Percentiles rank a stretch among this genome's conserved stretches.
phyloP scores from a whole-genome alignment of 2,329 filamentous ascomycete species.

The Diaporthe citrichinensis region DNA sequence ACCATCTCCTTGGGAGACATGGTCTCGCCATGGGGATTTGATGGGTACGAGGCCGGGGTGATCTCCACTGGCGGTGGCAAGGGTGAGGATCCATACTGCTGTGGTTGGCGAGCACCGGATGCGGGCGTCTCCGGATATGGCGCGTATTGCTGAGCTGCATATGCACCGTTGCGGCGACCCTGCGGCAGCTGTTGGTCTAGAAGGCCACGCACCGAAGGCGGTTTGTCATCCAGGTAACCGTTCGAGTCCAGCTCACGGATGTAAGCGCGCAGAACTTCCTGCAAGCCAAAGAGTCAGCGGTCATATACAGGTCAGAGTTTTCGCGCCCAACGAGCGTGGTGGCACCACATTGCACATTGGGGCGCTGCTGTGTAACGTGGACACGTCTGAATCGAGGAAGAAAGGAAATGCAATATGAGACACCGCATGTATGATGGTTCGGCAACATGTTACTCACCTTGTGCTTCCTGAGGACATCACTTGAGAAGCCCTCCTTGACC shows the following conservation, averaged over 20 bases:
- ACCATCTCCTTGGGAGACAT: constrained; percentile 54
- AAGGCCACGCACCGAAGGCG: constrained; percentile 67
- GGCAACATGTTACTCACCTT: constrained; percentile 59
- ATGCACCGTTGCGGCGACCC: constrained; percentile 39
- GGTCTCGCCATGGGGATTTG: constrained; percentile 42
- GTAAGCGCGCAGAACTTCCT: constrained; percentile 73
- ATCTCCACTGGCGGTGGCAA: constrained; percentile 42
- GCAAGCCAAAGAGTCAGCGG: constrained; percentile 34
- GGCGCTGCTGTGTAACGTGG: constrained; percentile 37
- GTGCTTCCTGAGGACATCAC: constrained; percentile 67
- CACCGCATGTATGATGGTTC: constrained; percentile 33
- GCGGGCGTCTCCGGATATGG: constrained; percentile 47
- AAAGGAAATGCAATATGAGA: constrained; percentile 27
- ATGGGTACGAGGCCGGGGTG: constrained; percentile 43
- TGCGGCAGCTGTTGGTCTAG: constrained; percentile 60
- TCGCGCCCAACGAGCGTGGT: not conserved
- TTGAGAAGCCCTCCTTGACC: constrained; percentile 70
- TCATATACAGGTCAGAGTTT: not conserved
- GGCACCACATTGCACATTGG: constrained; percentile 29
- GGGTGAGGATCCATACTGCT: constrained; percentile 38
- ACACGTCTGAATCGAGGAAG: constrained; percentile 25
- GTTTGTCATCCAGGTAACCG: constrained; percentile 57
- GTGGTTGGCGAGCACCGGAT: constrained; percentile 39
- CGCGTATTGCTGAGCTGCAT: constrained; percentile 45
- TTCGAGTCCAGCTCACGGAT: constrained; percentile 71